phyloP scores from a whole-genome alignment of 2,329 filamentous ascomycete species.

The Paecilomyces dactylethromorphus region DNA sequence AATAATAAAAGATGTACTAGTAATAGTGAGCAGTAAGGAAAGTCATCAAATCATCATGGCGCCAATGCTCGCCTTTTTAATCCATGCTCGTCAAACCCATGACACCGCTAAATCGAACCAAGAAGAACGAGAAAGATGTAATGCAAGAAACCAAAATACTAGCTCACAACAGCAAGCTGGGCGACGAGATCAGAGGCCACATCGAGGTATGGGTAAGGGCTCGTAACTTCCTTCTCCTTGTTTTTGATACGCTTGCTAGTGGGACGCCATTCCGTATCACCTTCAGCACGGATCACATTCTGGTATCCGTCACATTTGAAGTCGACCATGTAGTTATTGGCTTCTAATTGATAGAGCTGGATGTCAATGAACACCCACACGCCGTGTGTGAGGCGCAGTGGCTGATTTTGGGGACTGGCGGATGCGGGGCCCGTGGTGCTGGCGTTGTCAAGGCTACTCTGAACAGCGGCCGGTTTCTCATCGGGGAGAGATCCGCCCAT shows the following conservation, averaged over 20 bases:
- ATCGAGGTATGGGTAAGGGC: conserved; percentile 92
- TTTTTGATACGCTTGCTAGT: conserved; percentile 47
- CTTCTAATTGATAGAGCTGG: conserved; percentile 90
- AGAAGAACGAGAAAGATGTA: not conserved
- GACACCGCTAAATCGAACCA: not conserved
- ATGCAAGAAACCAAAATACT: conserved; percentile 6
- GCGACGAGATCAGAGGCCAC: conserved; percentile 88
- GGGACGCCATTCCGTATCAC: conserved; percentile 41
- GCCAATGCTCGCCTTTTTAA: not conserved
- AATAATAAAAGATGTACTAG: not conserved
- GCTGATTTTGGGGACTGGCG: conserved; percentile 23
- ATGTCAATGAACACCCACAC: conserved; percentile 95
- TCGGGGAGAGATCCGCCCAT: conserved; percentile 22
- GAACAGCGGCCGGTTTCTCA: conserved; percentile 20
- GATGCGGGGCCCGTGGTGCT: conserved; percentile 28
- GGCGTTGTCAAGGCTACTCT: conserved; percentile 25
- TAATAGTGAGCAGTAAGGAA: not conserved
- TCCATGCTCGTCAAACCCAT: not conserved
- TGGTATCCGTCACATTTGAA: conserved; percentile 99
- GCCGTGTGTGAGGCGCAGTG: conserved; percentile 52
- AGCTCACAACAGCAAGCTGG: conserved; percentile 78
- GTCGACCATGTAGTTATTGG: conserved; percentile 88
- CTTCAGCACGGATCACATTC: conserved; percentile 59
- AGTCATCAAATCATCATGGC: not conserved
- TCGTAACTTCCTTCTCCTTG: conserved; percentile 91